Conservation (phyloP, 768 basidiomycete genomes). For the Boletus pseudo-olivaceus region DNA sequence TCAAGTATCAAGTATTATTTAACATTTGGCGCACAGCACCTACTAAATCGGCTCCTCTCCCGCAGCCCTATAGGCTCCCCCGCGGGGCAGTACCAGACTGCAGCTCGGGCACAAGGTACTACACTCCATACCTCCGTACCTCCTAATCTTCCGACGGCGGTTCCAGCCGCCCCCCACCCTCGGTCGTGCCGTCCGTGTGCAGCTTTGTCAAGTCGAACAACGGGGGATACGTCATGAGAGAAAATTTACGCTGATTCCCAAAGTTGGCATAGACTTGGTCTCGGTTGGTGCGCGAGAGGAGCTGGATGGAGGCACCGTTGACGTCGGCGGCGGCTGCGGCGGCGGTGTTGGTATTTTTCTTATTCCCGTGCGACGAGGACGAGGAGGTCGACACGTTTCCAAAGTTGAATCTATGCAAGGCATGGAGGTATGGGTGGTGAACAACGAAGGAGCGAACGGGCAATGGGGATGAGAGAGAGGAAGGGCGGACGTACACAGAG, state of each 20-base stretch:
- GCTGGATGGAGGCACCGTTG: conserved; percentile 37
- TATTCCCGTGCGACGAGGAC: neutral
- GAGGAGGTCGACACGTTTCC: conserved; percentile 28
- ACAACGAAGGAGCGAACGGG: neutral
- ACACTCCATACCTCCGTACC: neutral
- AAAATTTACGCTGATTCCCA: neutral
- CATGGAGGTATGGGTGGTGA: neutral
- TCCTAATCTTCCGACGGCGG: conserved; percentile 3
- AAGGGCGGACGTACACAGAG: conserved; percentile 35
- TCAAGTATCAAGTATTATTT: neutral
- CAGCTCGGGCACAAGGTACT: neutral
- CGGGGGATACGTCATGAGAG: conserved; percentile 18
- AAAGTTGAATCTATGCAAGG: conserved; percentile 37
- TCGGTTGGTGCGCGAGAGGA: conserved; percentile 36
- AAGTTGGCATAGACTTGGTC: conserved; percentile 35
- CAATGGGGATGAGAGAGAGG: rapidly evolving
- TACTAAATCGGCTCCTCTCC: neutral
- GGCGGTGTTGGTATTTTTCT: neutral
- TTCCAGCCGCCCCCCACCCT: conserved; percentile 17
- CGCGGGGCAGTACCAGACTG: neutral
- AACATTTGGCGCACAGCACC: neutral
- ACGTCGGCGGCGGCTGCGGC: neutral
- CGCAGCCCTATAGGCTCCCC: too few species aligned
- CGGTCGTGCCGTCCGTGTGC: conserved; percentile 19
- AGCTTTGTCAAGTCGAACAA: conserved; percentile 23